These are phyloP conservation scores for Rhodofomes roseus DNA, from an alignment of 1,284 basidiomycete species.

Conservation along the genomic window DNA sequence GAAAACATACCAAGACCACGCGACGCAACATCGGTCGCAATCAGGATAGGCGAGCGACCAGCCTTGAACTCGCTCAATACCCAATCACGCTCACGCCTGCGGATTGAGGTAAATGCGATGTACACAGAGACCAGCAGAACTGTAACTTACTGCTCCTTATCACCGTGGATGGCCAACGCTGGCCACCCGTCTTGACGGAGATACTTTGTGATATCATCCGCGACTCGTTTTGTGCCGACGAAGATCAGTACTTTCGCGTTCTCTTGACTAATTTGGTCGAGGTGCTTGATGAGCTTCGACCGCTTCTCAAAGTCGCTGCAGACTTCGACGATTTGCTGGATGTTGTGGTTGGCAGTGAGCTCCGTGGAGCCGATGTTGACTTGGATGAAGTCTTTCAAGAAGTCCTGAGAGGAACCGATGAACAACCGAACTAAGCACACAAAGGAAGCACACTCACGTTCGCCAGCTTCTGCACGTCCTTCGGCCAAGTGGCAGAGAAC, in stretches of 20 bases:
- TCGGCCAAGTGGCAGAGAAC: conserved; percentile 99
- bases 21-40: conserved; percentile 97
- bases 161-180: conserved; percentile 96
- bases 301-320: conserved; percentile 99
- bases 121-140: conserved; percentile 15
- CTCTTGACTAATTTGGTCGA: conserved; percentile 94
- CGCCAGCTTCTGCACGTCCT: conserved; percentile 97
- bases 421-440: background rate
- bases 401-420: conserved; percentile 59
- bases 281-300: conserved; percentile 92
- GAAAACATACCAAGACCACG: conserved; percentile 97
- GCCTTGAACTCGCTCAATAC: conserved; percentile 98
- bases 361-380: conserved; percentile 99
- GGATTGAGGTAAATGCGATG: conserved; percentile 4
- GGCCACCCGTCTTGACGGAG: conserved; percentile 98
- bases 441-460: conserved; percentile 43
- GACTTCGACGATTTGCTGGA: conserved; percentile 93
- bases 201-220: conserved; percentile 98
- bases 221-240: conserved; percentile 95
- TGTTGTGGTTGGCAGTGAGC: conserved; percentile 97
- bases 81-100: conserved; percentile 97
- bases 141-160: conserved; percentile 88
- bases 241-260: conserved; percentile 99
- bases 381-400: conserved; percentile 94
- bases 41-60: conserved; percentile 95